Evolutionary conservation across 1,284 basidiomycete genomes (phyloP), one percentile per base, ranked within the genome.

Genomic region (Phenoliferia sp.): DNA sequence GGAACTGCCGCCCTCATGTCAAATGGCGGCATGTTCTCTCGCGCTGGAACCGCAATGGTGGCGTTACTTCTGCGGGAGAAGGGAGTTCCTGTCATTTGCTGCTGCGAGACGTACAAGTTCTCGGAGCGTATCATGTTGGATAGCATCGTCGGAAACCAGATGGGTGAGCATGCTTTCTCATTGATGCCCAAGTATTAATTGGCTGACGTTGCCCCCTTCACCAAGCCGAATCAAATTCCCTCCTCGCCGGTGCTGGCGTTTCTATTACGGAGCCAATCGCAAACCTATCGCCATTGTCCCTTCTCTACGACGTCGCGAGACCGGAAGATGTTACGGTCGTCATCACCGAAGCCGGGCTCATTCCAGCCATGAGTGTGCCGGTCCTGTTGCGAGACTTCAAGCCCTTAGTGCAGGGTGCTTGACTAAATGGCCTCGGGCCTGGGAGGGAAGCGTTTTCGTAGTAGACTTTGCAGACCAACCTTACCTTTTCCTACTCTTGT

Each of bases 71-170:
- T 93, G 0, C 91, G 92, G 78, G 86, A 87, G 64, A 86, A 90
- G 76, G 88, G 88, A 28, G 88, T 98, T 1, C 96, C 96, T 9
- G 93, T 98, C 22, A 87, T 99, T 61, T 93, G 95, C 22, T 97
- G 94, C 75, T 96, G 94, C 75, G 96, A 99, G 81, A 99, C 96
- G 26, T 98, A 98, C 83, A 99, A 99, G 79, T 98, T 96, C 76
- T 90, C 90, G 29, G 96, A 99, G 75, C 86, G 88, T 39, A 89
- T 99, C 39, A 89, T 92, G 78, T 83, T 99, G 61, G 96, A 99
- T 79, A 90, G 90, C 35, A 93, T 99, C 72, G 93, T 92, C 34
- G 92, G 91, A 79, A 99, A 99, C 78, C 96, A 99, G 80, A 82
- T 96, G 39, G 92, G 94, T 88, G 75, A 77, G 83, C 76, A 2